Base-by-base conservation (phyloP, 768 basidiomycete genomes). In the Tephrocybe sp. region DNA sequence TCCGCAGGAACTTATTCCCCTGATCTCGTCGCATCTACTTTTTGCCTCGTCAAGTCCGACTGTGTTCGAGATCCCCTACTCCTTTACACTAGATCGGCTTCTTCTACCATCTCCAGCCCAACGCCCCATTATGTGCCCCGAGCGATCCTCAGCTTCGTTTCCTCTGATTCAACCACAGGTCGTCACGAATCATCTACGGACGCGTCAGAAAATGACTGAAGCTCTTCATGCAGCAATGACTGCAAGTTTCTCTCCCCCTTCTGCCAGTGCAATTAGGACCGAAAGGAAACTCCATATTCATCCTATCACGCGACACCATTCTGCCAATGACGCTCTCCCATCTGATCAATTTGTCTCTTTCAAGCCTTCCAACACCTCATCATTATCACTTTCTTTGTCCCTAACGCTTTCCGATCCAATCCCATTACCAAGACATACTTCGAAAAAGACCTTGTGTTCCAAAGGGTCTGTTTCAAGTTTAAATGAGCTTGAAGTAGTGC, bases 1-100 rank as follows among this genome's bases (percentile, higher is more conserved):
- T 57, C 84, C 87, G 4, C 68, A 69, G 5, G 80, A 87, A 36
- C 68, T 82, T 10, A 60, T 85, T 2, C 68, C 79, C 16, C 61
- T 82, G 44, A 69, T 87, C 48, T 74, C 78, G 4, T 75, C 79
- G 2, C 74, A 78, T 56, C 61, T 76, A 12, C 50, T 67, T 5
- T 61, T 71, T 40, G 54, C 67, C n/a, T 55, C 64, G 9, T 34
- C 62, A 22, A 60, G 67, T 13, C 74, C 79, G 2, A 74, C 74
- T 2, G 47, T 82, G 6, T 77, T 82, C 46, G 71, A 77, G 36
- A 55, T 81, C 26, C 68, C 77, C 8, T 60, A 67, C 20, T 59
- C 69, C 7, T 77, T 78, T 60, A 65, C 72, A 17, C 68, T 83
- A 39, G 70, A 77, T 49, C 71, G 71, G 41, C 62, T 80, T 14